Evolutionary conservation across 108 stramenopile genomes (phyloP), one percentile per base, ranked within the genome.

Genomic region (Stephanodiscus triporus): DNA sequence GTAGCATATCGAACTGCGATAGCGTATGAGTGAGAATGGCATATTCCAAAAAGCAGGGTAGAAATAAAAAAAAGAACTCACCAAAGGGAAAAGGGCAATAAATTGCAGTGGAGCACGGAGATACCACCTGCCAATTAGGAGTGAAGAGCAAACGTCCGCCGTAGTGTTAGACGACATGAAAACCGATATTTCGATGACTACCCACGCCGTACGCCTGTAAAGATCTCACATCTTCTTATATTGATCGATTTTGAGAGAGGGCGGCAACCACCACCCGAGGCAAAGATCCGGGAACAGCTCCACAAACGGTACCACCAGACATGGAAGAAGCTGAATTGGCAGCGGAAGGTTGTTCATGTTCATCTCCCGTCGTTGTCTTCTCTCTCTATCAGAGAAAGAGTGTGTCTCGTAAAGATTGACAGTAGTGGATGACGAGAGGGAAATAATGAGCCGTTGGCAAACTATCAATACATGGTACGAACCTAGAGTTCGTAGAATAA

Each of bases 211-310:
- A 6, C 6, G 23, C 56, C 9, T 29, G 0, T 10, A 24, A 29
- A 10, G 27, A 4, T 38, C 48, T 37, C 71, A 59, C 56, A 58
- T 34, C 36, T 63, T 55, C 9, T 63, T 65, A 49, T 79, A 79
- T 59, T 79, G 58, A 6, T 80, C 67, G 10, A 80, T 54, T 20
- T 73, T 54, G 38, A 80, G 66, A 20, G 54, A 67, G 0, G 78
- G 72, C n/a, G 78, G 78, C 19, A 72, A 73, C 78, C 78, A 80
- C 78, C 78, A 80, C 40, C 78, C 78, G 4, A 80, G 72, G 29
- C 72, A 72, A 22, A 80, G 51, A 48, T 68, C 43, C 26, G 78
- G 78, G 40, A 80, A 72, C 34, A 80, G 62, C 54, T 80, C 78
- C 16, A 80, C 78, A 43, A 73, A 63, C 17, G 78, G 78, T 29